Evolutionary conservation across 176 grass and related monocot genomes (phyloP), one percentile per base, ranked within the genome.

Genomic region (Paspalum notatum): DNA sequence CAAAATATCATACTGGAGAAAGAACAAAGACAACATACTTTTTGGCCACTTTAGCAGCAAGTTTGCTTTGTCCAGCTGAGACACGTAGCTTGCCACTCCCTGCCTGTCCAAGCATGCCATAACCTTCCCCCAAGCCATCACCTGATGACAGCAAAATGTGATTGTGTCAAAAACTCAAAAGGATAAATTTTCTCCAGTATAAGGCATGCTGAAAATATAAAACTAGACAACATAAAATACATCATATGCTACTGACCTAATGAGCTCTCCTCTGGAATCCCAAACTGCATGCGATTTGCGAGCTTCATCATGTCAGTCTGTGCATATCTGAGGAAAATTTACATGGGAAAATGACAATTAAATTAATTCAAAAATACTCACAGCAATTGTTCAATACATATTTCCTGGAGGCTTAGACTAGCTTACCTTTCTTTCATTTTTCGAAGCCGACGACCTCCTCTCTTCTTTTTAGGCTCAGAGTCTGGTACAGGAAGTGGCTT

Each of bases 381-480:
- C 75, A 43, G 15, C n/a, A 12, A 25, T 32, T 37, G 59, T 12
- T 40, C 18, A 65, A 65, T 65, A 37, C 8, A 41, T 40, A 17
- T 65, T 21, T 6, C 10, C 18, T 1, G n/a, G 47, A 62, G 53
- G 20, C 3, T 57, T 21, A 58, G 4, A 58, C 63, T 27, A 72
- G 11, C 13, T 24, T 54, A 97, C 87, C 91, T 93, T 81, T 97
- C 91, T 93, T 97, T 97, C 86, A 86, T 91, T 89, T 97, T 97
- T 13, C 89, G 54, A 62, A 91, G 57, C 11, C 89, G 75, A 15
- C 82, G 82, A 16, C 91, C 91, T 1, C 91, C 91, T 74, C 91
- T 70, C 48, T 93, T 97, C 66, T 91, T 91, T 80, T 97, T 91
- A 25, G 94, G 89, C 21, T 84, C 79, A 0, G 89, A 93, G 48